phyloP scores from a whole-genome alignment of 2,329 filamentous ascomycete genomes.

The Colletotrichum somersetense region DNA sequence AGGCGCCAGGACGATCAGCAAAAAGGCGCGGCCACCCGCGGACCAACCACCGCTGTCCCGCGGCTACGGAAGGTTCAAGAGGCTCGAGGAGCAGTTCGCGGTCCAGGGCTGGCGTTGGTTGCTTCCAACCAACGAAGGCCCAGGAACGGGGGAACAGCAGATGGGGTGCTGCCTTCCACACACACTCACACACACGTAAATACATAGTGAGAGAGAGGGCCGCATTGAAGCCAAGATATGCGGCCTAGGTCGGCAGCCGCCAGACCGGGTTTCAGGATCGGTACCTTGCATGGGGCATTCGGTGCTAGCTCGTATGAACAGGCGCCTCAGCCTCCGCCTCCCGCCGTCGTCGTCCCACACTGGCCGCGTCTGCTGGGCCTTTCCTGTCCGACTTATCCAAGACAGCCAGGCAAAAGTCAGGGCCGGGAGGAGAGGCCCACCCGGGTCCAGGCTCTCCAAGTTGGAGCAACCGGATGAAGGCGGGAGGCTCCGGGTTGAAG shows the following conservation, averaged over 20 bases:
- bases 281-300: slow-evolving; percentile 16
- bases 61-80: slow-evolving; percentile 2
- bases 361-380: slow-evolving; percentile 6
- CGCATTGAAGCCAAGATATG: slow-evolving; percentile 18
- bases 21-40: not conserved
- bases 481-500: slow-evolving; percentile 12
- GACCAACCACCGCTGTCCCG: slow-evolving; percentile 6
- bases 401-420: not conserved
- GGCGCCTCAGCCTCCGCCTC: slow-evolving; percentile 39
- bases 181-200: not conserved
- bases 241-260: slow-evolving; percentile 35
- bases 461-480: slow-evolving; percentile 1
- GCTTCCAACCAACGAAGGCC: slow-evolving; percentile 7
- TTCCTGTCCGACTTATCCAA: not conserved
- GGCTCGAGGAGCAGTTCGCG: slow-evolving; percentile 16
- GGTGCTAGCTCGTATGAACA: slow-evolving; percentile 27
- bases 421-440: slow-evolving; percentile 7
- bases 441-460: slow-evolving; percentile 4
- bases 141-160: not conserved
- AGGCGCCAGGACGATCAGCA: slow-evolving; percentile 16
- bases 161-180: slow-evolving; percentile 1
- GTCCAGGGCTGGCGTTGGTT: slow-evolving; percentile 10
- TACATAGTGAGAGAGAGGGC: not conserved
- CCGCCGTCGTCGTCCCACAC: not conserved
- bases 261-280: slow-evolving; percentile 35